Evolutionary conservation across 345 rosid genomes (phyloP), one percentile per base, ranked within the genome.

Genomic region (Eucalyptus camaldulensis): DNA sequence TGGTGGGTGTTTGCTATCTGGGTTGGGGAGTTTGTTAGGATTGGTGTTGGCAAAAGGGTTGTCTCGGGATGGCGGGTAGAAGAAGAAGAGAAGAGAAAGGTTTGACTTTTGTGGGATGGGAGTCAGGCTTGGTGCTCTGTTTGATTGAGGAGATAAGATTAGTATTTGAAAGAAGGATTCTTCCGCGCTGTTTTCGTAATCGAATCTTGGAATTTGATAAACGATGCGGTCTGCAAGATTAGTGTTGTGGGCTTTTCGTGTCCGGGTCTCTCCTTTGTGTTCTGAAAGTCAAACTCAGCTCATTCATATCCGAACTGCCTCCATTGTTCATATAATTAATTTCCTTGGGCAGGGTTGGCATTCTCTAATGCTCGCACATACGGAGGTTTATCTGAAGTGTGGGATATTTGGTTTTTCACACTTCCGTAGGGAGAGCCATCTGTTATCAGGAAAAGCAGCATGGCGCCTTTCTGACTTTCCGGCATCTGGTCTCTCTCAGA

Each of bases 301-400:
- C 15, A 40, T 40, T 76, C 15, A 22, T 76, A 40, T 76, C 27
- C 29, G 24, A 11, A 76, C 47, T 21, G 83, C 83, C 29, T 76
- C 83, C 47, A 21, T 43, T 19, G 15, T 76, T 76, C 11, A 76
- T 76, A 40, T 40, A 76, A 4, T 69, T 31, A 88, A 60, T 50
- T 91, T 53, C 60, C 45, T 80, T 37, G 86, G 89, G 89, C 92
- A 93, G 95, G 93, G 88, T 88, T 93, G 89, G 88, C 88, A 88
- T 87, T 81, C 87, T 91, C 88, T 87, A 72, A 92, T 93, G 94
- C 87, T 88, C 27, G 47, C 89, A 87, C 87, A 25, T 51, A 47
- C 91, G 49, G 87, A 60, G 17, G 51, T 89, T 88, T 49, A 69
- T 72, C 91, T 86, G 47, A 91, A 91, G 89, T 87, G 92, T 89